These are phyloP conservation scores for Phytophthora aleatoria DNA, from an alignment of 352 stramenopile species.

Conservation along the genomic window DNA sequence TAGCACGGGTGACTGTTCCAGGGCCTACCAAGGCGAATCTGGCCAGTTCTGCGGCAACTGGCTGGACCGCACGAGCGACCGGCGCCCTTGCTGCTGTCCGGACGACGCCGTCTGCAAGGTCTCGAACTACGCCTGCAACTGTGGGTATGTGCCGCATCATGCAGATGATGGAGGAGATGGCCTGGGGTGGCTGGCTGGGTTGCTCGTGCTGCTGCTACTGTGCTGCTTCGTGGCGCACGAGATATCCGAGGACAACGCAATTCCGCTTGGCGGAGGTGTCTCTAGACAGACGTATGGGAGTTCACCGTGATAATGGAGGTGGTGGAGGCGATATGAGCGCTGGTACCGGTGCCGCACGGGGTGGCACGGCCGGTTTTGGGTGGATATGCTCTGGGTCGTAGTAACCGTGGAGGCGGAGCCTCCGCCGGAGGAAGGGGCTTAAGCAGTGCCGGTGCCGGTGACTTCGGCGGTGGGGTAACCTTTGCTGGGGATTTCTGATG, in stretches of 20 bases:
- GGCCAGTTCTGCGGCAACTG: conserved; percentile 63
- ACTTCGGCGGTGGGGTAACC: conserved; percentile 22
- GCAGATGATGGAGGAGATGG: conserved; percentile 5
- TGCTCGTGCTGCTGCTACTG: conserved; percentile 28
- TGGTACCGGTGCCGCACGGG: conserved; percentile 47
- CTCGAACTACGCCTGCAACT: conserved; percentile 58
- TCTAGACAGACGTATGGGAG: conserved; percentile 14
- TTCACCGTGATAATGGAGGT: conserved; percentile 25
- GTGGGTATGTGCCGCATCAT: conserved; percentile 20
- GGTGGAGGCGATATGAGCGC: conserved; percentile 44
- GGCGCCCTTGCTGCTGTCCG: conserved; percentile 56
- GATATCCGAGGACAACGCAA: conserved; percentile 2
- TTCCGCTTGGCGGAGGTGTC: conserved; percentile 15
- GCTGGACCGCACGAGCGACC: conserved; percentile 46
- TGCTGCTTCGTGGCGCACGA: conserved; percentile 30
- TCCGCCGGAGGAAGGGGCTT: conserved; percentile 25
- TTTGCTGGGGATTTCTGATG: conserved; percentile 59
- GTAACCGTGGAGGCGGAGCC: conserved; percentile 26
- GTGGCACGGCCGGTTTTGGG: conserved; percentile 54
- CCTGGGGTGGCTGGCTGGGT: conserved; percentile 43
- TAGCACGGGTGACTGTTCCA: conserved; percentile 43
- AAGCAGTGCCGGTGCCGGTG: conserved; percentile 27
- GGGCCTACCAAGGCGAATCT: conserved; percentile 35
- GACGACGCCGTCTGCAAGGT: conserved; percentile 44
- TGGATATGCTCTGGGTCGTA: conserved; percentile 36